Base-by-base conservation (phyloP, 805 yeast genomes). In the Schizosaccharomyces osmophilus region DNA sequence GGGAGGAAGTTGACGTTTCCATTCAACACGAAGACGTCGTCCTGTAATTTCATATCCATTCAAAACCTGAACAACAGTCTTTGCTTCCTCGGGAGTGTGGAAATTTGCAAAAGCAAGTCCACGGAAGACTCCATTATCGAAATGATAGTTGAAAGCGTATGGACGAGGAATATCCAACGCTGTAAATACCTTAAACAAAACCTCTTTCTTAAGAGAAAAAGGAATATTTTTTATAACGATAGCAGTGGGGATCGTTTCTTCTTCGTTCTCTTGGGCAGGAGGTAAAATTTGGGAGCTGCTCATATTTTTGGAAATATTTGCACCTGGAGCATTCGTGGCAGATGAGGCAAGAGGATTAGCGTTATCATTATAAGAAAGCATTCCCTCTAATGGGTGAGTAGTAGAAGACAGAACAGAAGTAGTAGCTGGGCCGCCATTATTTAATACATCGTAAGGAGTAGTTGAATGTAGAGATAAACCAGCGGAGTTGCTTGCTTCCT, bases 21-120 rank as follows among this genome's bases (percentile, higher is more conserved):
- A 93, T 74, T 93, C 98, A 42, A 93, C 98, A 64, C 97, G 77
- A 67, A 93, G 75, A 71, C 89, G 89, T 65, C 98, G 78, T 15
- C 98, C 98, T 51, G 97, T 95, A 67, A 93, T 87, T 70, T 93
- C 97, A 65, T 95, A 79, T 13, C 97, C 95, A 69, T 93, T 90
- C 66, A 93, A 75, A 61, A 80, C 79, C 59, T 80, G 78, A 32
- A 93, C 95, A 15, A 90, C 97, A 67, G 82, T 74, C 1, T 90
- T 82, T 2, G 98, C 90, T 70, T 93, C 98, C 64, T 87, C 95
- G 31, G 95, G 83, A 19, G 94, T 84, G 45, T 95, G 85, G 73
- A 93, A 93, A 72, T 93, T 93, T 2, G 98, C 98, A 77, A 93
- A 93, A 0, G 98, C 98, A 66, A 93, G 79, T 26, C 98, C 98